phyloP scores from a whole-genome alignment of 2,329 filamentous ascomycete genomes.

The Sporothrix pseudoabietina region DNA sequence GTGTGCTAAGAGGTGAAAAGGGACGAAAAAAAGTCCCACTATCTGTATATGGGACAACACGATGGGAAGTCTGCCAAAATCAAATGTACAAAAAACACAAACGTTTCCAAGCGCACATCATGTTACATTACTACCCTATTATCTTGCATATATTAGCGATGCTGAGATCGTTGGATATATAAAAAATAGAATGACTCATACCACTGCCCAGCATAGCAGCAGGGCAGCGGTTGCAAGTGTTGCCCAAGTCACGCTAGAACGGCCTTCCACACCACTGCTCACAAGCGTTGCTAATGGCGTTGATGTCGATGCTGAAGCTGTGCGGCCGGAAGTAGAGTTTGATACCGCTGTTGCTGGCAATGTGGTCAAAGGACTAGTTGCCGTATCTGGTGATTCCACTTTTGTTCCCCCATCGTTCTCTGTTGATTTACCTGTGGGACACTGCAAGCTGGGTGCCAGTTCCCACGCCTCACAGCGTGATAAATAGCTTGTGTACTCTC shows the following conservation, averaged over 20 bases:
- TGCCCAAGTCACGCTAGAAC: neutral
- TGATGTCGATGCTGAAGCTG: neutral
- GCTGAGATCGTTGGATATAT: neutral
- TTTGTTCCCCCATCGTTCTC: neutral
- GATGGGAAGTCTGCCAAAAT: neutral
- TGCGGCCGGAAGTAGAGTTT: neutral
- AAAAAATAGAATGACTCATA: neutral
- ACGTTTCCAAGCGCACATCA: too few species aligned
- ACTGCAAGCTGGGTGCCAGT: neutral
- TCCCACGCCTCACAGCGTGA: conserved; percentile 11
- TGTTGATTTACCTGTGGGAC: neutral
- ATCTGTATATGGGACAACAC: neutral
- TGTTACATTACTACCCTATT: too few species aligned
- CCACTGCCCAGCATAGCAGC: neutral
- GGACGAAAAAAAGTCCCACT: neutral
- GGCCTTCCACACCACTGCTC: neutral
- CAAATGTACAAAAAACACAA: neutral
- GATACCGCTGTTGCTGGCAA: neutral
- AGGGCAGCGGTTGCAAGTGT: neutral
- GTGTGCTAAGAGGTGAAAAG: neutral
- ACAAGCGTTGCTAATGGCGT: neutral
- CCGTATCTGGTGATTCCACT: neutral
- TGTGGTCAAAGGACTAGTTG: neutral
- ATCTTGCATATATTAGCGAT: neutral
- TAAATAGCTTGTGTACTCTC: conserved; percentile 7